Evolutionary conservation across 345 rosid species (phyloP).

Genomic region (Eucalyptus cladocalyx): DNA sequence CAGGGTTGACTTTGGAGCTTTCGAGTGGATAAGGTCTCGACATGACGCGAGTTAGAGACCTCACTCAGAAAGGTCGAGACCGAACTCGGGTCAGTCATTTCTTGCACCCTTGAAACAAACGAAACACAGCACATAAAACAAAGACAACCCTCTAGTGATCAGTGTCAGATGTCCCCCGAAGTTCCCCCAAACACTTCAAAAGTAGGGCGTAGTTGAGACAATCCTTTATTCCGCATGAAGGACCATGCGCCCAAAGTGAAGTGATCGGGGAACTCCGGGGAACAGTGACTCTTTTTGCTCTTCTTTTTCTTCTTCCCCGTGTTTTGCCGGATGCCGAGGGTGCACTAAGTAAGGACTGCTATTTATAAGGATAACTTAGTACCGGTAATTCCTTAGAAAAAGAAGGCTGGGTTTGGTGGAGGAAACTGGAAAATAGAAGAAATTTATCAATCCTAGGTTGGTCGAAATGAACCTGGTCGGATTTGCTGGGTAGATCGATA

Average conservation of each 20-base stretch:
- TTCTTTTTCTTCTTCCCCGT: neutral
- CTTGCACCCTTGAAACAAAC: neutral
- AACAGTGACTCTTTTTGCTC: neutral
- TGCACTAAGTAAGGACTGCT: neutral
- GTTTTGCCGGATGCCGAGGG: neutral
- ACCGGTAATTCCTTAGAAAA: neutral
- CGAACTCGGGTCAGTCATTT: neutral
- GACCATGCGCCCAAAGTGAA: constrained; percentile 1
- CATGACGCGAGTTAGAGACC: neutral
- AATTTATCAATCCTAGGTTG: neutral
- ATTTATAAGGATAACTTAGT: neutral
- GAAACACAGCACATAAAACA: neutral
- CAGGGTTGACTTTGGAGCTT: neutral
- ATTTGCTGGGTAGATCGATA: neutral
- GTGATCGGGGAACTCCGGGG: constrained; percentile 6
- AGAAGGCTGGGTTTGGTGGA: neutral
- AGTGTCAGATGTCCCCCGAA: constrained; percentile 3
- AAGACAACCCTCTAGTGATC: neutral
- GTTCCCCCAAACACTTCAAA: constrained; percentile 33
- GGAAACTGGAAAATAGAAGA: neutral
- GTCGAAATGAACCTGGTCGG: neutral
- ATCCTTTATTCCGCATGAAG: neutral
- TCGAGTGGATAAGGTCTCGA: neutral
- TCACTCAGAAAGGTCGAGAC: neutral
- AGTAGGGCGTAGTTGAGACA: neutral